phyloP scores from a whole-genome alignment of 306 rosid genomes.

The Purshia tridentata region DNA sequence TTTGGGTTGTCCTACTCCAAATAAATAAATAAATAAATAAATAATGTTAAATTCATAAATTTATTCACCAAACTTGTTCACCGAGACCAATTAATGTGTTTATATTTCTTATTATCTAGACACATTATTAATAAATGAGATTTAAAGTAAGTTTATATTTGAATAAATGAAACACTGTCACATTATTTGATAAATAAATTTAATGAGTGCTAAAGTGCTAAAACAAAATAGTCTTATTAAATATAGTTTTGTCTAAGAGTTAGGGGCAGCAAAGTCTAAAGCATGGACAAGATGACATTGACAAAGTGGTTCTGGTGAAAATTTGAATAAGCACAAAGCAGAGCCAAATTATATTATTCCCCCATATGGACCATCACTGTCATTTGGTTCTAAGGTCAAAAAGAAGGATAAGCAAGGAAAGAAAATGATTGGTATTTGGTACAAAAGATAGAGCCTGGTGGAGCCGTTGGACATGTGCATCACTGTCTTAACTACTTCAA shows the following conservation, averaged over 20 bases:
- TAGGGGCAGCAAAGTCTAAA: not conserved
- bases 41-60: too few relatives aligned
- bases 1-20: not conserved
- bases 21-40: too few relatives aligned
- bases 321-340: too few relatives aligned
- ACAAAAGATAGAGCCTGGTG: constrained; percentile 8
- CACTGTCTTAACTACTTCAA: constrained; percentile 7
- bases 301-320: not conserved
- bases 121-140: too few relatives aligned
- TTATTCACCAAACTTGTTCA: too few relatives aligned
- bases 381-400: constrained; percentile 22
- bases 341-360: not conserved
- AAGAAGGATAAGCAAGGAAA: constrained; percentile 18
- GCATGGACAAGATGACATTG: not conserved
- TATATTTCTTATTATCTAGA: too few relatives aligned
- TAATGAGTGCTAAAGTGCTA: too few relatives aligned
- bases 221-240: too few relatives aligned
- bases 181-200: too few relatives aligned
- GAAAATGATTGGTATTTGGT: constrained; percentile 4
- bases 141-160: not conserved
- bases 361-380: constrained; percentile 11
- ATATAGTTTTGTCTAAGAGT: not conserved
- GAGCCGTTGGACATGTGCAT: constrained; percentile 20
- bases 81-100: too few relatives aligned
- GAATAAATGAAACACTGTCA: too few relatives aligned